Evolutionary conservation across 306 rosid genomes (phyloP).

Genomic region (Prunus mira): DNA sequence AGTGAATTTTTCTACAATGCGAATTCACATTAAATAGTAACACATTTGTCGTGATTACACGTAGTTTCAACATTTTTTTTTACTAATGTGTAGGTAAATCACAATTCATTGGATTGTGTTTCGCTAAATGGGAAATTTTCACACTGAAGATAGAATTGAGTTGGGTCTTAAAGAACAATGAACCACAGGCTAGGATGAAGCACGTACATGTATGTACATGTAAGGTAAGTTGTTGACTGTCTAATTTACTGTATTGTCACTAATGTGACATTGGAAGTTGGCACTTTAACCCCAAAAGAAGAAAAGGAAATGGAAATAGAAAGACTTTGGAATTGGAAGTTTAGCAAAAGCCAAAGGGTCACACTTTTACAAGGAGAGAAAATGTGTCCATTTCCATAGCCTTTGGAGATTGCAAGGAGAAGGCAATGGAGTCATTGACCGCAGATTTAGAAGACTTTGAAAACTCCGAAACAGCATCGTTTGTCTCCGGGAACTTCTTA

Average conservation of each 20-base stretch:
- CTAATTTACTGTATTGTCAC: not conserved
- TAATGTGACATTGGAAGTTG: too few species aligned
- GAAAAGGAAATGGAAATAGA: not conserved
- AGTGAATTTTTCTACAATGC: not conserved
- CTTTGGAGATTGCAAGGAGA: conserved; percentile 38
- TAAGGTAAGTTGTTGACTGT: not conserved
- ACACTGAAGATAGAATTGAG: too few species aligned
- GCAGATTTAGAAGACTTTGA: conserved; percentile 52
- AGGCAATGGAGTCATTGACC: conserved; percentile 62
- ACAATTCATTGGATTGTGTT: not conserved
- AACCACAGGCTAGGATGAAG: not conserved
- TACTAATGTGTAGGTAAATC: not conserved
- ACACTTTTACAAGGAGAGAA: conserved; percentile 14
- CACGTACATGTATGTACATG: not conserved
- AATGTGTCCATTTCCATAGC: conserved; percentile 40
- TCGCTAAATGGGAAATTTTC: not conserved
- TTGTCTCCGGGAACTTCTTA: conserved; percentile 26
- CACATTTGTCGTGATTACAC: not conserved
- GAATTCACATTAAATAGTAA: not conserved
- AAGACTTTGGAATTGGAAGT: conserved; percentile 20
- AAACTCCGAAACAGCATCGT: conserved; percentile 63
- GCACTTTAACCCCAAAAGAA: too few species aligned
- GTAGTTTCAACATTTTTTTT: not conserved
- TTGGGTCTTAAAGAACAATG: not conserved
- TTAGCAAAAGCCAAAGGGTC: conserved; percentile 20